Evolutionary conservation across 2,329 filamentous ascomycete genomes (phyloP), one percentile per base, ranked within the genome.

Genomic region (Pleoardoris graminearum): DNA sequence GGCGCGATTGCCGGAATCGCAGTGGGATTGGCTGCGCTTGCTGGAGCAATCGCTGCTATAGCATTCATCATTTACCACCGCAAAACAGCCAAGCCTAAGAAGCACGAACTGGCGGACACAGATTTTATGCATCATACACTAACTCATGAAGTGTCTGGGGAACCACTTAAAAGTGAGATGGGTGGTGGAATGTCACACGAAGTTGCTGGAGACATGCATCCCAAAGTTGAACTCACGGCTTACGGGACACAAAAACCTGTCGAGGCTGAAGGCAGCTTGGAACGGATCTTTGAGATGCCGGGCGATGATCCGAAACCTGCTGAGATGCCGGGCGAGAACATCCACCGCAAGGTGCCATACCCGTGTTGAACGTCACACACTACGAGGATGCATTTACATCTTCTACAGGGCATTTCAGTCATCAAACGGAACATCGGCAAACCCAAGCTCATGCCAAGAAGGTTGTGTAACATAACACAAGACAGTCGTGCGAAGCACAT

Each of bases 1-100:
- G 62, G 65, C 33, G 60, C 61, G 35, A 69, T 65, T 30, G 65
- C 50, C 17, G 66, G 66, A 17, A 66, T 68, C 17, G 64, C 57
- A n/a, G 54, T 67, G 7, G 65, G 62, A 10, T 59, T 49, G n/a
- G 46, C 44, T 22, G 60, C 41, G 1, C 51, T 61, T 4, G 22
- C 36, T 10, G 14, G 16, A n/a, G 35, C 42, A 6, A 29, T 51
- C 23, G 39, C 27, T 11, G 27, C 55, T 11, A 42, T 49, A 7
- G 45, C 57, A 19, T 61, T 60, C 55, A 45, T 63, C 10, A 38
- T 60, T 5, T 53, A 57, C 37, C 58, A 61, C 29, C 57, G 59
- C 38, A 54, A 50, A 19, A 54, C 52, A 23, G 16, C 23, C 21
- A 45, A 41, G 14, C 48, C 45, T 17, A 43, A 41, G 21, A 48